Base-by-base conservation (phyloP, 164 flowering plant species). In the Vitis cinerea region DNA sequence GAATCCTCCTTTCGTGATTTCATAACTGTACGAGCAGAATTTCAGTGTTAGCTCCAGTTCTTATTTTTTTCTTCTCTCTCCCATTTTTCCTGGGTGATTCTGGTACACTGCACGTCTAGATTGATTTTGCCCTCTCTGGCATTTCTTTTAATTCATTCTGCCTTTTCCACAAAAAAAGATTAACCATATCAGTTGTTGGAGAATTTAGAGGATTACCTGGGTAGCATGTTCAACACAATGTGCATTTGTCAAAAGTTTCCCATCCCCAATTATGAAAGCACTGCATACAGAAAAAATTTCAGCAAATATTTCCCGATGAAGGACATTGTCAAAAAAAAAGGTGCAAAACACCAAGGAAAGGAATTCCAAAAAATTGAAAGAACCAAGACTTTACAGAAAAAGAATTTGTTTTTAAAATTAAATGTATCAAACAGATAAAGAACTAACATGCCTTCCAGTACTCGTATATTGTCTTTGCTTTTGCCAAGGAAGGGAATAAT, bases 401-500 rank as follows among this genome's bases (percentile, higher is more conserved):
- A 37, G 7, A 3, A 4, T 3, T 37, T 37, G 44, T 4, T 4
- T 37, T 37, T 37, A 3, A 6, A 37, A 37, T 37, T 37, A 37
- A 37, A 37, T 37, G 7, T 37, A 37, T 37, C 44, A 31, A 67
- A 65, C 13, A 72, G 71, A 31, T 31, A 31, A 72, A 61, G 72
- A 70, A 60, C 63, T 65, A 49, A 69, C 84, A 72, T 87, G 78
- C 99, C 98, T 95, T 73, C 98, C 99, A 29, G 99, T 93, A 81
- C 98, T 93, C 64, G 97, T 90, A 76, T 60, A 91, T 66, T 96
- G 98, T 72, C 98, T 86, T 84, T 90, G 98, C 69, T 91, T 93
- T 80, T 96, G 99, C 99, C 99, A 96, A 30, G 99, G 99, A 51
- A 96, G 97, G 64, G 97, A 90, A 77, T 91, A 96, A 79, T 96